Conservation (phyloP, 129 eudicot genomes). For the carrot (Daucus carota) region DH1_v3.0 NC_030381.2:16474501-16475000, state of each 20-base stretch:
- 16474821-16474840: conserved; percentile 28
- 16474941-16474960: too few relatives aligned
- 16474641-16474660: conserved; percentile 19
- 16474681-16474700: conserved; percentile 31
- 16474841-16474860: conserved; percentile 15
- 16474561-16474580: too few relatives aligned
- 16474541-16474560: conserved; percentile 2
- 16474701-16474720: conserved; percentile 15
- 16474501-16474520: not conserved
- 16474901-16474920: too few relatives aligned
- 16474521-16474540: not conserved
- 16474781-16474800: conserved; percentile 22
- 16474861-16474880: conserved; percentile 17
- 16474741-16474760: conserved; percentile 16
- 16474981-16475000: too few relatives aligned
- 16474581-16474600: not conserved
- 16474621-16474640: not conserved
- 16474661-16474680: conserved; percentile 28
- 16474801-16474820: conserved; percentile 35
- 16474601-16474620: not conserved
- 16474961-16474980: too few relatives aligned
- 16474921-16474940: too few relatives aligned
- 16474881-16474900: conserved; percentile 32
- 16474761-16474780: conserved; percentile 27
- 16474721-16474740: conserved; percentile 27